A percentile compares a stretch with the other conserved stretches of the same genome.
These are phyloP conservation scores for Prunus fruticosa DNA, from an alignment of 306 rosid species.

Conservation along the genomic window DNA sequence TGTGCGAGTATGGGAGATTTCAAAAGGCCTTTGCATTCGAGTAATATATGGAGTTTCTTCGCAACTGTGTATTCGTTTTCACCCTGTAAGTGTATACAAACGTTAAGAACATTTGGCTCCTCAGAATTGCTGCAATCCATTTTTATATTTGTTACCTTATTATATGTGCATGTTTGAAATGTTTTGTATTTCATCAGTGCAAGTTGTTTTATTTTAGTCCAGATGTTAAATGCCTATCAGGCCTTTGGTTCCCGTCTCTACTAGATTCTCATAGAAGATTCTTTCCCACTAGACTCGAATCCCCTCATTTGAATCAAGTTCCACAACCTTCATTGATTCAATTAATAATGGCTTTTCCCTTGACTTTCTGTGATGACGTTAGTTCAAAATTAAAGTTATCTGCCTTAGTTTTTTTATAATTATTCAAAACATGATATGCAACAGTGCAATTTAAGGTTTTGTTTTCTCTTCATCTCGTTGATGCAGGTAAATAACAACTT, in stretches of 20 bases:
- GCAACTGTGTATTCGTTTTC: slow-evolving; percentile 90
- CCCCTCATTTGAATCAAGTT: neutral
- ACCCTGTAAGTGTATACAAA: slow-evolving; percentile 75
- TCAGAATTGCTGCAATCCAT: neutral
- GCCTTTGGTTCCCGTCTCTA: neutral
- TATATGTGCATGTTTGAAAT: neutral
- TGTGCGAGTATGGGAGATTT: slow-evolving; percentile 94
- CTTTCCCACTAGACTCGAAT: neutral
- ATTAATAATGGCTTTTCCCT: neutral
- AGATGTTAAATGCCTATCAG: neutral
- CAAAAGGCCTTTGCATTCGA: slow-evolving; percentile 83
- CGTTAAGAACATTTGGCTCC: neutral
- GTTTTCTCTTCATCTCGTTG: slow-evolving; percentile 19
- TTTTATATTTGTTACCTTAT: neutral
- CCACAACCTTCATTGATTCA: neutral
- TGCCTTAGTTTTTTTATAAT: neutral
- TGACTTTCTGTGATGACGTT: neutral
- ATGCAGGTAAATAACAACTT: slow-evolving; percentile 97
- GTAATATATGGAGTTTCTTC: slow-evolving; percentile 96
- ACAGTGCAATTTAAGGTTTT: slow-evolving; percentile 10
- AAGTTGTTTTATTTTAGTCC: neutral
- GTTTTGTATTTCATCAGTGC: neutral
- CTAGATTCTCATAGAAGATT: neutral
- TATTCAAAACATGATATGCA: slow-evolving; percentile 18
- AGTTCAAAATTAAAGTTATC: neutral